Base-by-base conservation (phyloP, 2,329 filamentous ascomycete species). In the Calcarisporium arbuscula region DNA sequence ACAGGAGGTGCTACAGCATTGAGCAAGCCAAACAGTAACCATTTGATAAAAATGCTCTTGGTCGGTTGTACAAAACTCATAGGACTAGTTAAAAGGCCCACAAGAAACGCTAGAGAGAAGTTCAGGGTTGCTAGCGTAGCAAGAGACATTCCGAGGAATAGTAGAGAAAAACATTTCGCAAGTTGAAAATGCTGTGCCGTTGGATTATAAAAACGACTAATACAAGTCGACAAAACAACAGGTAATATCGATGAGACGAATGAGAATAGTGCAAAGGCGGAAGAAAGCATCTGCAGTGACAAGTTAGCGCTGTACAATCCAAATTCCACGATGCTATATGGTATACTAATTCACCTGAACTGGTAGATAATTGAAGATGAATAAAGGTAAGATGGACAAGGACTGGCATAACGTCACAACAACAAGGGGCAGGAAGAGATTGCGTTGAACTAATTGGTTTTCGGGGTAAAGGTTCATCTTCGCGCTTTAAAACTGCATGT, bases 61-160 rank as follows among this genome's bases (percentile, higher is more conserved):
- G 65, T 65, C 0, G 76, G 69, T 7, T 60, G 69, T 14, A 82
- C 67, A 54, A 95, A 95, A n/a, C 79, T 81, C 11, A 96, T 67
- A 0, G 90, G 90, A 4, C 76, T 67, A 28, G 85, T 79, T 29
- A 90, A 65, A 3, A 96, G 65, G 23, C 92, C 92, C 32, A 95
- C 69, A 23, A 95, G 68, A 54, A 96, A 82, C 30, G 87, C 81
- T 11, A 95, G 79, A 4, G 84, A 88, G 68, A 98, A 98, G 62
- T 98, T 98, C 33, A 98, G 75, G 0, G 90, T 98, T 3, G 92
- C 90, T 10, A 98, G 81, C 1, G 89, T 83, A 10, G 89, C 89
- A 44, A 98, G 78, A 50, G 87, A 89, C 67, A 95, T 85, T 49
- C 92, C 92, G 0, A 96, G 75, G 8, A 94, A 70, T 10, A 98